Conservation (phyloP, 2,329 filamentous ascomycete genomes). For the Nothophoma quercina region DNA sequence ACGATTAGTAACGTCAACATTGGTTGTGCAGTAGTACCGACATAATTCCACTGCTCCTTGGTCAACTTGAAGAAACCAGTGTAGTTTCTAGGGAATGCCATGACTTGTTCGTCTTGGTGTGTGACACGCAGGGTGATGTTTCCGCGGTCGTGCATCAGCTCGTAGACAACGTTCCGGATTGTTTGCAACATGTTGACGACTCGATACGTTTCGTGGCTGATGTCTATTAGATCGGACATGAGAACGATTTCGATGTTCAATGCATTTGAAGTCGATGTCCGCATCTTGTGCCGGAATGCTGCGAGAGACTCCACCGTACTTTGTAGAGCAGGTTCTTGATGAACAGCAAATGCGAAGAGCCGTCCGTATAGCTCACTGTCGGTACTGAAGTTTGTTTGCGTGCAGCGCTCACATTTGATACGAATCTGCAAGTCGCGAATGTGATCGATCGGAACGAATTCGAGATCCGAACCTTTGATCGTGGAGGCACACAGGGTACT, state of each 20-base stretch:
- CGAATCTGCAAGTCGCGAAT: conserved; percentile 33
- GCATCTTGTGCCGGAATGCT: not conserved
- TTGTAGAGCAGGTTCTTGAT: not conserved
- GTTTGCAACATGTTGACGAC: conserved; percentile 28
- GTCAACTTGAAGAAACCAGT: conserved; percentile 24
- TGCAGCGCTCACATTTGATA: conserved; percentile 33
- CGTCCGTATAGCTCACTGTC: not conserved
- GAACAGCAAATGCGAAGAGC: not conserved
- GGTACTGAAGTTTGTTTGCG: not conserved
- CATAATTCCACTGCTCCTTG: conserved; percentile 30
- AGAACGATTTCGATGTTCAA: conserved; percentile 30
- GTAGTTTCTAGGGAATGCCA: conserved; percentile 27
- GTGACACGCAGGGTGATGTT: conserved; percentile 23
- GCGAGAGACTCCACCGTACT: conserved; percentile 2
- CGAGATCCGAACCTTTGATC: not conserved
- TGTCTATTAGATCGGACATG: conserved; percentile 20
- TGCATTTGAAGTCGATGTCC: not conserved
- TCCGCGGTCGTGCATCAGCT: conserved; percentile 23
- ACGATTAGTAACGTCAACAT: not conserved
- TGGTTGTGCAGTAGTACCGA: conserved; percentile 2
- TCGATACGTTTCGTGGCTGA: not conserved
- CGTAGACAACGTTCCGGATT: conserved; percentile 27
- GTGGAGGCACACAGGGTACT: conserved; percentile 19
- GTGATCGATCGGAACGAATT: conserved; percentile 20
- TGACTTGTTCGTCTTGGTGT: conserved; percentile 25